Evolutionary conservation across 2,329 filamentous ascomycete species (phyloP).

Genomic region (Coleophoma crateriformis): DNA sequence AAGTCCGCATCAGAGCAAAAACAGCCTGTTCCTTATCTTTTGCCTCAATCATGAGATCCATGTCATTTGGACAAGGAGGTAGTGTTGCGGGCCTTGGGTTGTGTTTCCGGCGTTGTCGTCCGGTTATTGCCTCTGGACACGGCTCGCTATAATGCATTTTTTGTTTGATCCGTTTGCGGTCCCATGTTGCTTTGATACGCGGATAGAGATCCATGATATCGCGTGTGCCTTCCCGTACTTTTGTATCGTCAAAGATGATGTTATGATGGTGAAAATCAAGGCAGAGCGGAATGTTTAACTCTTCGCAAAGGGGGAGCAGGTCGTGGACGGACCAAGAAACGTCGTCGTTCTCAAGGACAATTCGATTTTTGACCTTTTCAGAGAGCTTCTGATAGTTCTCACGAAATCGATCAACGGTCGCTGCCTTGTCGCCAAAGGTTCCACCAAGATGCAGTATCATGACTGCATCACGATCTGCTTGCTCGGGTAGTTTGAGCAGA

Average conservation of each 20-base stretch:
- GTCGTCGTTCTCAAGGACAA: conserved; percentile 94
- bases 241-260: conserved; percentile 71
- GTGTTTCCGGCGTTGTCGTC: conserved; percentile 77
- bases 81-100: conserved; percentile 72
- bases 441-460: conserved; percentile 96
- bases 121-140: conserved; percentile 69
- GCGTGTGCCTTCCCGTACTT: conserved; percentile 75
- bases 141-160: conserved; percentile 98
- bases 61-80: conserved; percentile 74
- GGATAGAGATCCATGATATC: conserved; percentile 74
- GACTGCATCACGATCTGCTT: conserved; percentile 78
- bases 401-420: conserved; percentile 46
- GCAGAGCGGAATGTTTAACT: conserved; percentile 88
- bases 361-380: conserved; percentile 65
- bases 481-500: conserved; percentile 69
- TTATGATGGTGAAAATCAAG: conserved; percentile 96
- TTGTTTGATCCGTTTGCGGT: conserved; percentile 74
- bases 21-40: conserved; percentile 98
- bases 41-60: conserved; percentile 99
- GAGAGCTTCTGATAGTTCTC: conserved; percentile 50
- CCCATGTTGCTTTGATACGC: conserved; percentile 80
- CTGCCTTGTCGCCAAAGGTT: conserved; percentile 70
- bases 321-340: conserved; percentile 92
- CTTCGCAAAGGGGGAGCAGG: conserved; percentile 81
- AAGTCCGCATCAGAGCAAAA: conserved; percentile 86